phyloP scores from a whole-genome alignment of 2,329 filamentous ascomycete genomes.

The Trichocomaceae sp. region DNA sequence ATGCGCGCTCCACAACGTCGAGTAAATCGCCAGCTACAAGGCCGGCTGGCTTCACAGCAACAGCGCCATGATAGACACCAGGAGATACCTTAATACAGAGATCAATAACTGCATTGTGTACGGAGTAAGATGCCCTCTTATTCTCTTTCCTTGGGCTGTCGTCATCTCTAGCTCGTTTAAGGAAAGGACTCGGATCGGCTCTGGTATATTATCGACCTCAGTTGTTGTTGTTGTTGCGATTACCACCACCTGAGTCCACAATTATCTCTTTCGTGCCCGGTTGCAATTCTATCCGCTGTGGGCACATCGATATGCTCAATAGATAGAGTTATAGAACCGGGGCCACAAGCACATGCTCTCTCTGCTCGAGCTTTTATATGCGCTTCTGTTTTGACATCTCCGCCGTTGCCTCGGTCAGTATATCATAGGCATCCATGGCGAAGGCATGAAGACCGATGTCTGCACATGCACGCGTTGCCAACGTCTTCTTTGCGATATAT shows the following conservation, averaged over 20 bases:
- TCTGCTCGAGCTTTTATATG: constrained; percentile 83
- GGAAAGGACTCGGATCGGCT: constrained; percentile 82
- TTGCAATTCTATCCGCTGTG: constrained; percentile 82
- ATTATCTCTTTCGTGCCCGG: constrained; percentile 78
- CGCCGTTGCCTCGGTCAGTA: constrained; percentile 84
- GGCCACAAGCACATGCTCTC: constrained; percentile 78
- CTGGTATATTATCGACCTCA: constrained; percentile 88
- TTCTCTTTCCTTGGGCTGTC: constrained; percentile 86
- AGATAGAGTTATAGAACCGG: constrained; percentile 75
- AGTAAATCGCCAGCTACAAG: constrained; percentile 90
- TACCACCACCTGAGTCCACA: constrained; percentile 68
- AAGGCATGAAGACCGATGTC: constrained; percentile 90
- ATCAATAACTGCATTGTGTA: constrained; percentile 67
- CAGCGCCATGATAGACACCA: constrained; percentile 73
- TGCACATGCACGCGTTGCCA: constrained; percentile 68
- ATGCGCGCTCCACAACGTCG: constrained; percentile 85
- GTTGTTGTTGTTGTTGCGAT: constrained; percentile 95
- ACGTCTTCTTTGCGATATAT: constrained; percentile 82
- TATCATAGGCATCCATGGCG: constrained; percentile 83
- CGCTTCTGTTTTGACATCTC: constrained; percentile 90
- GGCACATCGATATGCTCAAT: constrained; percentile 85
- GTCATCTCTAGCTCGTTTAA: constrained; percentile 92
- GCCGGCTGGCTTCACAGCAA: constrained; percentile 92
- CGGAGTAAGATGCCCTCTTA: constrained; percentile 86
- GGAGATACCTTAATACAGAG: constrained; percentile 69